Base-by-base conservation (phyloP, 2,329 filamentous ascomycete genomes). In the Chaetomiaceae sp. region DNA sequence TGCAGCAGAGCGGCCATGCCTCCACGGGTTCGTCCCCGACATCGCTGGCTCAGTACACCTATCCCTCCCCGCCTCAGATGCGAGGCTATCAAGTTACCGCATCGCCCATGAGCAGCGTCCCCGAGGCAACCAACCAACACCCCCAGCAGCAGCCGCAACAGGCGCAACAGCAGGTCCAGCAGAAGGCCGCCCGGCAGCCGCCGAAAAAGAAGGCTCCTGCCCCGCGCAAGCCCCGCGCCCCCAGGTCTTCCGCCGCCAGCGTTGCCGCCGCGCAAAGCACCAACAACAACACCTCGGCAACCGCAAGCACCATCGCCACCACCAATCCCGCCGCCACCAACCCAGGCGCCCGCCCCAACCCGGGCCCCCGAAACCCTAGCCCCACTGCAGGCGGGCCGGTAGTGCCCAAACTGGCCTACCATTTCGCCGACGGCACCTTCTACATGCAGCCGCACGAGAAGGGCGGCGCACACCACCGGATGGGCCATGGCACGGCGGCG, bases 181-280 rank as follows among this genome's bases (percentile, higher is more conserved):
- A 21, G 25, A 10, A 32, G 13, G 20, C 23, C 37, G 32, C 14
- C 13, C 11, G 16, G 16, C 27, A 18, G n/a, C 14, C 34, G n/a
- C 18, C 21, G 27, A 43, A 50, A 23, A 43, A 44, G 18, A 48
- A 48, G 33, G 11, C 32, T 14, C 18, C 45, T 13, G 20, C 40
- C 30, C 30, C 18, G 33, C 52, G 52, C 47, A 54, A 54, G 29
- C 30, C 52, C 27, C 45, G 51, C 45, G 45, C 45, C 18, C 51
- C 45, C 38, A 53, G 45, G 27, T 6, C 49, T 5, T 45, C 25
- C 32, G 4, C 51, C 38, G 4, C 45, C 10, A 10, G 14, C 37
- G 4, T 9, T 25, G 4, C 32, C 38, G 13, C 23, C 16, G n/a
- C 36, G 11, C 14, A 27, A 20, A 4, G 4, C 29, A 32, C 25